Conservation (phyloP, 345 rosid species). For the Salix arbutifolia region DNA sequence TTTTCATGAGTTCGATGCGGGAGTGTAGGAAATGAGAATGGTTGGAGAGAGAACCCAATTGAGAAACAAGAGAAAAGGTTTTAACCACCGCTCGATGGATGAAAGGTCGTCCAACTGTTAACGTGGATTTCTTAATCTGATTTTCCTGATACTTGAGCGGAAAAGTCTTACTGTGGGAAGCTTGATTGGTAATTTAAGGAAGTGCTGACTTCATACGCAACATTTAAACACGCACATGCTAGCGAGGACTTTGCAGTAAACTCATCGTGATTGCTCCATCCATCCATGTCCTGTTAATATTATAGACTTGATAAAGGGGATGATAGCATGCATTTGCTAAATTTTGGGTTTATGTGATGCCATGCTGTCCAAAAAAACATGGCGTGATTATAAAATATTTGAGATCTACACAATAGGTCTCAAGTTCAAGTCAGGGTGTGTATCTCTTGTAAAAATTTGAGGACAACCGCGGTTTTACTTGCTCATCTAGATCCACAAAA, state of each 20-base stretch:
- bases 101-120: neutral
- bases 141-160: neutral
- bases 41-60: neutral
- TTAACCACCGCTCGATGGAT: neutral
- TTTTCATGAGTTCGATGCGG: neutral
- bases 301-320: neutral
- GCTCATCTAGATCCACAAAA: too few species aligned
- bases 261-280: neutral
- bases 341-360: neutral
- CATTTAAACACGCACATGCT: neutral
- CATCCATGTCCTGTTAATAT: neutral
- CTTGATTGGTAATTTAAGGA: neutral
- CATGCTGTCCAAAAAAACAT: too few species aligned
- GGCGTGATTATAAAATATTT: too few species aligned
- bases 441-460: too few species aligned
- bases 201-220: neutral
- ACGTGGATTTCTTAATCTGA: neutral
- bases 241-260: neutral
- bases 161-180: neutral
- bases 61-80: too few species aligned
- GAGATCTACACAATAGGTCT: too few species aligned
- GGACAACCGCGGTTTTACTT: too few species aligned
- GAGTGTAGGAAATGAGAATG: too few species aligned
- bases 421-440: too few species aligned
- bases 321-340: neutral